Conservation (phyloP, 1,284 basidiomycete species). For the Rhodotorula glutinis region DNA sequence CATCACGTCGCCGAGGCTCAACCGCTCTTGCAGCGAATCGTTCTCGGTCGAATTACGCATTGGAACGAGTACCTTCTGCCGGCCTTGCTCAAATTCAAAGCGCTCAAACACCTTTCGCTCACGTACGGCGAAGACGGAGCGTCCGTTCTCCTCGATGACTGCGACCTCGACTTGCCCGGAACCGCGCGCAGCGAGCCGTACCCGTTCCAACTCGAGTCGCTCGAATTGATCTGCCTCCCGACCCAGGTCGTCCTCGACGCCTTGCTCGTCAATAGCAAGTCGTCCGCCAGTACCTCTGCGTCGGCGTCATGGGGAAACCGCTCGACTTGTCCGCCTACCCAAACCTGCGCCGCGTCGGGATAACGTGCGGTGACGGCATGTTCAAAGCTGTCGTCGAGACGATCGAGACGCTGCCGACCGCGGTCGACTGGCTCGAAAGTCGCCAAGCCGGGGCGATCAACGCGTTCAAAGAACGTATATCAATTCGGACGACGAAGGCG, state of each 20-base stretch:
- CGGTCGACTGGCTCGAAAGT: background rate
- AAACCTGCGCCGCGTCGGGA: background rate
- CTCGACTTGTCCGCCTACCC: background rate
- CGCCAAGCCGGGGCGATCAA: background rate
- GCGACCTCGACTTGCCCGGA: background rate
- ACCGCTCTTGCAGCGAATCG: background rate
- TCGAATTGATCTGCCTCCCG: slow-evolving; percentile 25
- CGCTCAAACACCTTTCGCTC: background rate
- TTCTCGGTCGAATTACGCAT: background rate
- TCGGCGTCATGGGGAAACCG: slow-evolving; percentile 17
- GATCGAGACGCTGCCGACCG: background rate
- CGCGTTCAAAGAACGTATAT: background rate
- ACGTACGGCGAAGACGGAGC: background rate
- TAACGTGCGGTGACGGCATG: background rate
- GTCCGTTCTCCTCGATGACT: background rate
- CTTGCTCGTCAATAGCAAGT: background rate
- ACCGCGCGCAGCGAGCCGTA: background rate
- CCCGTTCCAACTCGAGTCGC: background rate
- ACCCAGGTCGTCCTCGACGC: background rate
- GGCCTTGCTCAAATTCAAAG: background rate
- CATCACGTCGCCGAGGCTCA: background rate
- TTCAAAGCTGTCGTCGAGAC: background rate
- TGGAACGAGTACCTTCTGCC: background rate
- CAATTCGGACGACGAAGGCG: background rate
- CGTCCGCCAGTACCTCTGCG: background rate